phyloP scores from a whole-genome alignment of 2,329 filamentous ascomycete genomes.

The Penicillium sumatraense region DNA sequence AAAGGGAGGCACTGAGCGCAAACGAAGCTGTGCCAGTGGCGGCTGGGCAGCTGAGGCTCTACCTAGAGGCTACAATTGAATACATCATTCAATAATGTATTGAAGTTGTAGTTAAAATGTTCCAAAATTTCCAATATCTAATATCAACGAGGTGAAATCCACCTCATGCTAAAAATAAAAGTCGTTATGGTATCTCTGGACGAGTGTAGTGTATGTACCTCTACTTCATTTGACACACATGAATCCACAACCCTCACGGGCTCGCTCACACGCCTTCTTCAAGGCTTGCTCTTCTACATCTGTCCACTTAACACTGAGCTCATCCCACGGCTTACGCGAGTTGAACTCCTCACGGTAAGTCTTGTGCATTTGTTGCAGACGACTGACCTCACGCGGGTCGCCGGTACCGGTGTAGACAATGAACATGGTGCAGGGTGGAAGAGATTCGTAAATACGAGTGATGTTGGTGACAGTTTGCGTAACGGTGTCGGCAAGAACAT shows the following conservation, averaged over 20 bases:
- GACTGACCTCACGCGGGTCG: constrained; percentile 61
- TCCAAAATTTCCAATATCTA: background rate
- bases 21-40: no score
- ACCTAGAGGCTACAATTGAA: no score
- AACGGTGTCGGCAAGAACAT: constrained; percentile 51
- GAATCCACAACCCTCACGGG: constrained; percentile 63
- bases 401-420: constrained; percentile 69
- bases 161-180: background rate
- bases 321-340: constrained; percentile 64
- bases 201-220: background rate
- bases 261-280: constrained; percentile 59
- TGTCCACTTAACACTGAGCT: constrained; percentile 67
- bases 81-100: no score
- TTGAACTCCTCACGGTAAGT: constrained; percentile 61
- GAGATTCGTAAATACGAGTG: constrained; percentile 56
- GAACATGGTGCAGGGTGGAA: constrained; percentile 64
- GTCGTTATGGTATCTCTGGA: background rate
- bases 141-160: background rate
- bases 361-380: constrained; percentile 61
- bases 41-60: no score
- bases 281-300: constrained; percentile 66
- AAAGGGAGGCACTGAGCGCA: no score
- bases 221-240: constrained; percentile 59
- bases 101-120: no score
- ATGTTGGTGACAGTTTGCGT: constrained; percentile 57